Evolutionary conservation across 164 flowering plant species (phyloP), one percentile per base, ranked within the genome.

Genomic region (Tetrastigma voinierianum): DNA sequence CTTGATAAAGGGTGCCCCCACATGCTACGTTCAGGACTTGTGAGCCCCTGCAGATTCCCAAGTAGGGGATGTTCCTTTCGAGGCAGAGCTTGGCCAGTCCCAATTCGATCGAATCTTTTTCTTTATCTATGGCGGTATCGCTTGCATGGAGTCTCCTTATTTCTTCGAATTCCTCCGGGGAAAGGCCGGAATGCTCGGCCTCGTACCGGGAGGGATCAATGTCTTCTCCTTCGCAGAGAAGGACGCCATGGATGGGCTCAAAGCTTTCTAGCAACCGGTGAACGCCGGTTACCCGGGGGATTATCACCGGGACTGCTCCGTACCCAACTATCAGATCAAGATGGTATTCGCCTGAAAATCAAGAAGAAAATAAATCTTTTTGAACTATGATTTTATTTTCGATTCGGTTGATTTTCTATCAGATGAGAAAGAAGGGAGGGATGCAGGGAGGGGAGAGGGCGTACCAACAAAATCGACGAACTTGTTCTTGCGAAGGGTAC

Each of bases 221-320:
- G 73, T 96, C 99, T 67, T 93, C 97, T 3, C 99, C 99, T 74
- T 96, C 99, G 51, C 98, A 92, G 10, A 93, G 93, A n/a, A 96
- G 95, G 40, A 93, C 99, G 2, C 99, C 99, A 51, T 96, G 99
- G 64, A 93, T 93, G 0, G 99, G 99, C 78, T 93, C 95, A 67
- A 96, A 96, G 77, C 99, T 96, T 46, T 88, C 89, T 1, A 96
- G 53, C 15, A 96, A 59, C 84, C 77, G 77, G 59, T 96, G 90
- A 1, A 96, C 91, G 1, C 99, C 99, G 0, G 72, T 65, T 0
- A 93, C 99, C 4, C 99, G 71, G 4, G 99, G 99, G 1, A 93
- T 95, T 8, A 96, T 96, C 0, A 89, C 92, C 0, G 99, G 99
- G 0, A 88, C 99, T 0, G 98, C 98, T 1, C 99, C 99, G 66